These are phyloP conservation scores for Neopestalotiopsis rosae DNA, from an alignment of 2,329 filamentous ascomycete species.

Conservation along the genomic window DNA sequence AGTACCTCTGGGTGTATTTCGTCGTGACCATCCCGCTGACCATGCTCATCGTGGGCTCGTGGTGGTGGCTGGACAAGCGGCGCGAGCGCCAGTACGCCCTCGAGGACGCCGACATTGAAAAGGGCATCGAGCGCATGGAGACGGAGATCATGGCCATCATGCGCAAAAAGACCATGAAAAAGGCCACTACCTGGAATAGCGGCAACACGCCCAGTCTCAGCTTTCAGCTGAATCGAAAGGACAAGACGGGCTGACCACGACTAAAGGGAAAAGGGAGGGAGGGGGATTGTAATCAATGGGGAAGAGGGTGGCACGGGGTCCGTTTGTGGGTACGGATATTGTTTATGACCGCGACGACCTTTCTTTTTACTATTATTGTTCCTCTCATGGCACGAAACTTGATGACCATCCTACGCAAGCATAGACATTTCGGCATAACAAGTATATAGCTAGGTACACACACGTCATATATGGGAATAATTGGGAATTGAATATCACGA, in stretches of 20 bases:
- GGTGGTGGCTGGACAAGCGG: slow-evolving; percentile 58
- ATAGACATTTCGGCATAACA: not conserved
- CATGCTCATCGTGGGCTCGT: slow-evolving; percentile 56
- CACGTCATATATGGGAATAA: not conserved
- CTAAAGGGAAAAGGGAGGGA: not conserved
- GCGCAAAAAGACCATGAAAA: slow-evolving; percentile 62
- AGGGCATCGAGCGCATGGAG: slow-evolving; percentile 62
- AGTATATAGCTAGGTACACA: slow-evolving; percentile 1
- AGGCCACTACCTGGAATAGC: slow-evolving; percentile 59
- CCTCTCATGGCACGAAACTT: not conserved
- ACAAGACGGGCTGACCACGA: not conserved
- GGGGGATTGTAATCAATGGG: not conserved
- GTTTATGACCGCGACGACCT: not conserved
- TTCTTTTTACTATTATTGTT: not conserved
- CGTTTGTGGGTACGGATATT: not conserved
- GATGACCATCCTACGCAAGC: not conserved
- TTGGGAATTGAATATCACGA: not conserved
- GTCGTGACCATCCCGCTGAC: slow-evolving; percentile 65
- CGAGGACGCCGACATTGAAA: slow-evolving; percentile 59
- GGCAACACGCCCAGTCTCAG: slow-evolving; percentile 14
- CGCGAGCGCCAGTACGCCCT: slow-evolving; percentile 53
- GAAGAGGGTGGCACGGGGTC: not conserved
- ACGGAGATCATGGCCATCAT: slow-evolving; percentile 61
- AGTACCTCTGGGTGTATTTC: slow-evolving; percentile 67
- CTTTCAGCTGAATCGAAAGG: slow-evolving; percentile 24